Percentiles rank a stretch among this genome's conserved stretches.
These are phyloP conservation scores for Candolleomyces aberdarensis DNA, from an alignment of 768 basidiomycete genomes.

Conservation along the genomic window DNA sequence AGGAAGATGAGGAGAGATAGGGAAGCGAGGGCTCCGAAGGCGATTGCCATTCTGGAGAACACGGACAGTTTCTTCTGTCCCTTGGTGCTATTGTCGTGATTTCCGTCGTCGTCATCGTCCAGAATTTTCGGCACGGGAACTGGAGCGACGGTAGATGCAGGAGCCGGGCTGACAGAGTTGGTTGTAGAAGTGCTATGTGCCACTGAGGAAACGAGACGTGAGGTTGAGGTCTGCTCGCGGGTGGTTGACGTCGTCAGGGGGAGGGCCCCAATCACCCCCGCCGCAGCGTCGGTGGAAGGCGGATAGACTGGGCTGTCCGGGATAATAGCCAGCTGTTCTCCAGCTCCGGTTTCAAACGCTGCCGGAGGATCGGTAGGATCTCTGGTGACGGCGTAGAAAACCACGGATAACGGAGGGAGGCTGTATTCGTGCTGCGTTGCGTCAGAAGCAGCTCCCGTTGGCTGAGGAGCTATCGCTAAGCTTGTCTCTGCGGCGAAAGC, in stretches of 20 bases:
- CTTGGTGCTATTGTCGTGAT: neutral
- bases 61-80: neutral
- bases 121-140: neutral
- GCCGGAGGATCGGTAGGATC: neutral
- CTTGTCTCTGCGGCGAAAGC: neutral
- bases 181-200: no score
- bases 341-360: neutral
- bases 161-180: no score
- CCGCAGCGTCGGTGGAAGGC: neutral
- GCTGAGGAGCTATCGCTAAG: neutral
- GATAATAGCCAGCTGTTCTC: neutral
- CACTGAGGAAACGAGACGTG: no score
- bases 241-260: no score
- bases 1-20: neutral
- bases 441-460: neutral
- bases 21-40: neutral
- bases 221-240: no score
- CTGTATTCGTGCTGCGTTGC: neutral
- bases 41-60: neutral
- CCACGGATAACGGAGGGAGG: neutral
- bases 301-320: neutral
- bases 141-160: no score
- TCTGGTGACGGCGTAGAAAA: neutral
- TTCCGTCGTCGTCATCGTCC: neutral
- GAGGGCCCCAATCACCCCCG: neutral